These are phyloP conservation scores for Acorus calamus DNA, from an alignment of 106 monocot genomes.

Conservation along the genomic window DNA sequence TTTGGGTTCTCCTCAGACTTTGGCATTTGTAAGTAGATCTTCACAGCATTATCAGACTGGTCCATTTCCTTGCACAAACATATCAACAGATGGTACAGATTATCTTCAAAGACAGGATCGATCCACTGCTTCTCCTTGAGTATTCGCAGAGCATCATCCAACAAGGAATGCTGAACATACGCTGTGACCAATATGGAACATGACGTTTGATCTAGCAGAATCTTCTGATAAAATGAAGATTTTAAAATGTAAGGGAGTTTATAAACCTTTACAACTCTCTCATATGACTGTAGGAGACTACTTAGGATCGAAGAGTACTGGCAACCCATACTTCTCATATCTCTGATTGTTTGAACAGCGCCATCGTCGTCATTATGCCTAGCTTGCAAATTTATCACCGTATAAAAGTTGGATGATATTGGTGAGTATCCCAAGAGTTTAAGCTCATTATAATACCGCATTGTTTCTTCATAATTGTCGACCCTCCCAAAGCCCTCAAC, in stretches of 20 bases:
- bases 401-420: constrained; percentile 85
- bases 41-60: constrained; percentile 44
- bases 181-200: constrained; percentile 67
- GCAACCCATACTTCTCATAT: constrained; percentile 58
- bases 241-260: constrained; percentile 41
- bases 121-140: constrained; percentile 60
- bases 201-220: constrained; percentile 68
- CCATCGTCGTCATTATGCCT: constrained; percentile 55
- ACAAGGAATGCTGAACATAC: constrained; percentile 51
- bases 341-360: constrained; percentile 43
- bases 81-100: constrained; percentile 80
- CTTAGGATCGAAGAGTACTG: constrained; percentile 57
- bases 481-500: constrained; percentile 78
- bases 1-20: constrained; percentile 37
- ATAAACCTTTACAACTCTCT: constrained; percentile 41
- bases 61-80: constrained; percentile 89
- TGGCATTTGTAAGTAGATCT: constrained; percentile 56
- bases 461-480: constrained; percentile 46
- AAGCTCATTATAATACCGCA: constrained; percentile 63
- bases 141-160: constrained; percentile 58
- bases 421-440: constrained; percentile 59
- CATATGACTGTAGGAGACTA: constrained; percentile 77
- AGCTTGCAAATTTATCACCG: constrained; percentile 87
- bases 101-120: constrained; percentile 69
- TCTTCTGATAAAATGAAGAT: constrained; percentile 54